Evolutionary conservation across 345 rosid genomes (phyloP).

Genomic region (Boechera divaricarpa): DNA sequence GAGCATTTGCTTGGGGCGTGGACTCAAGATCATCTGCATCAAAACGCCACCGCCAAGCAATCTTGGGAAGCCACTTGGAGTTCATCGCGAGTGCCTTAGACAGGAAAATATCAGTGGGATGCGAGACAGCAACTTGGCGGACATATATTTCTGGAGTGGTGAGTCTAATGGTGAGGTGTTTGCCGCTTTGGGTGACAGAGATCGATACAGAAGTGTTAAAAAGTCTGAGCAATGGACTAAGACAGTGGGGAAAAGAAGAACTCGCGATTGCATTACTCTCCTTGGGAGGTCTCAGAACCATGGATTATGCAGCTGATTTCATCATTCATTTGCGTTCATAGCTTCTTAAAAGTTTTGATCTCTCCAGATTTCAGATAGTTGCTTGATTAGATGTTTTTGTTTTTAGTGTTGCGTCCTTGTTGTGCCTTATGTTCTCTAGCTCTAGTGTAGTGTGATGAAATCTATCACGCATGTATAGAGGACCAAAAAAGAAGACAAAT

Average conservation of each 20-base stretch:
- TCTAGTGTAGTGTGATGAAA: slow-evolving; percentile 26
- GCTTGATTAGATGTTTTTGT: slow-evolving; percentile 7
- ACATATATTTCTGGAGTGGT: slow-evolving; percentile 77
- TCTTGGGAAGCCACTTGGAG: slow-evolving; percentile 73
- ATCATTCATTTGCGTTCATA: slow-evolving; percentile 48
- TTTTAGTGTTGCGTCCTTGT: slow-evolving; percentile 1
- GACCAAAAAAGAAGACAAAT: slow-evolving; percentile 1
- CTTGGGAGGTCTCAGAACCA: slow-evolving; percentile 72
- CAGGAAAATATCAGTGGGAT: slow-evolving; percentile 88
- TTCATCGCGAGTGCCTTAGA: slow-evolving; percentile 83
- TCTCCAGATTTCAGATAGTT: slow-evolving; percentile 33
- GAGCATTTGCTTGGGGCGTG: slow-evolving; percentile 93
- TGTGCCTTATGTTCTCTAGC: slow-evolving; percentile 20
- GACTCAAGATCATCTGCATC: slow-evolving; percentile 74
- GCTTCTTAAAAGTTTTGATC: slow-evolving; percentile 20
- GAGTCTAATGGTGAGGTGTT: slow-evolving; percentile 81
- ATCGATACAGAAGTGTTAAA: slow-evolving; percentile 71
- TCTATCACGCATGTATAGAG: slow-evolving; percentile 34
- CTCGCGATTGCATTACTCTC: slow-evolving; percentile 78
- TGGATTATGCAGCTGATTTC: slow-evolving; percentile 80
- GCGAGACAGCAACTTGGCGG: slow-evolving; percentile 73
- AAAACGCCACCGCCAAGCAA: slow-evolving; percentile 70
- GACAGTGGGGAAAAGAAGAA: slow-evolving; percentile 78
- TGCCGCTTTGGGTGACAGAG: slow-evolving; percentile 87
- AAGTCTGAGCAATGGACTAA: slow-evolving; percentile 81